Evolutionary conservation across 495 filamentous ascomycete genomes (phyloP), one percentile per base, ranked within the genome.

Genomic region (Lepidopterella palustris): DNA sequence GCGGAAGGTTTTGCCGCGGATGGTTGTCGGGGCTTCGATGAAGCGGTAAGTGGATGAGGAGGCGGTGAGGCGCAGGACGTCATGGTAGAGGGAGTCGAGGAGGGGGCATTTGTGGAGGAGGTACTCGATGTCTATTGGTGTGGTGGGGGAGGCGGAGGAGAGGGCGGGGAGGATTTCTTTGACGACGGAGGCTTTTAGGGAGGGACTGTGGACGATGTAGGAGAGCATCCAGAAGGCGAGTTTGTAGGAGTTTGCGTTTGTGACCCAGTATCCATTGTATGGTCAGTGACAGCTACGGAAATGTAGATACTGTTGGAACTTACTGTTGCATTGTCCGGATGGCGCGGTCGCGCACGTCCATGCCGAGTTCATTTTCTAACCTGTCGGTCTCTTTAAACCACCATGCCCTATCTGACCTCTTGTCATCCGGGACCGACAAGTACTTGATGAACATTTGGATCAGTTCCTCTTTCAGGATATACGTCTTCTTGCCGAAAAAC

Each of bases 211-310:
- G 8, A 71, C 35, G 18, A 70, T 49, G 45, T 71, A 58, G 4
- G 59, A 23, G 11, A 72, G 8, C 11, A 67, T 47, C 70, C 70
- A 74, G 55, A 73, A 70, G 32, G 32, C 50, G 9, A 71, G 42
- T 53, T 68, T 71, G 58, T 60, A 70, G 9, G 63, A 53, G 40
- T 72, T 74, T 6, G 60, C 65, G 50, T 72, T 72, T 25, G 25
- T 59, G 20, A 23, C 35, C 31, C 10, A 54, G 27, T 39, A 57
- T 31, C 31, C 10, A 54, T 24, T 39, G 45, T 11, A 54, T 5
- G 35, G 29, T 40, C 54, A 21, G 25, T 29, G 35, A 11, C 50
- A n/a, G 47, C 29, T 31, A 10, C 35, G 27, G 42, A 20, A 32
- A n/a, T 25, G 58, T 15, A 56, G 5, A 5, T 49, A 6, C 18